Evolutionary conservation across 1,139 yeast genomes (phyloP), one percentile per base, ranked within the genome.

Genomic region (Pneumocystis sp.): DNA sequence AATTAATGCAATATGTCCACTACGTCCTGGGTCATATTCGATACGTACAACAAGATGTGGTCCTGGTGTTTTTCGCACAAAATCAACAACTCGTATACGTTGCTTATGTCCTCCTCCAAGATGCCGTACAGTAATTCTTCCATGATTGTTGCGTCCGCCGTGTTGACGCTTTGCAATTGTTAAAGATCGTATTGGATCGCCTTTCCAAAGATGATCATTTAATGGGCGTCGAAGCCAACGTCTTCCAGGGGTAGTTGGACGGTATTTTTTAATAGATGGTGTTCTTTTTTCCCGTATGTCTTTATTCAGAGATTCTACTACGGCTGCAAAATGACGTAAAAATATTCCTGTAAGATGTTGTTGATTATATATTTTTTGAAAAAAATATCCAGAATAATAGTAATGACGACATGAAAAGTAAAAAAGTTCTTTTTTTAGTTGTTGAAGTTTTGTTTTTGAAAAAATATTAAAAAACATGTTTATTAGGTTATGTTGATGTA

Each of bases 101-200:
- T 90, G 85, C 76, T 87, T 89, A 75, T 89, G 95, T 62, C 97
- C 98, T 72, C 98, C 98, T 75, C 98, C 98, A 76, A 95, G 85
- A 74, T 95, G 97, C 74, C 98, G 84, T 61, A 89, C 86, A 8
- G 96, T 89, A 72, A 93, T 89, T 70, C 83, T 82, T 71, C 99
- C 99, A 15, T 86, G 80, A 76, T 87, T 82, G 75, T 93, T 91
- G 78, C 99, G 85, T 70, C 99, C 99, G 65, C 96, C 87, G 63
- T 84, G 83, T 68, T 83, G 82, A 74, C 85, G 85, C 72, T 83
- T 84, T 57, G 91, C 83, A 35, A 81, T 81, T 0, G 99, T 93
- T 73, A 93, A 80, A 65, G 85, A 85, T 73, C 81, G 81, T 65
- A 87, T 77, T 1, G 98, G 97, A 65, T 85, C 80, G 8, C 97